Evolutionary conservation across 2,329 filamentous ascomycete species (phyloP).

Genomic region (Colletotrichum orchidophilum): DNA sequence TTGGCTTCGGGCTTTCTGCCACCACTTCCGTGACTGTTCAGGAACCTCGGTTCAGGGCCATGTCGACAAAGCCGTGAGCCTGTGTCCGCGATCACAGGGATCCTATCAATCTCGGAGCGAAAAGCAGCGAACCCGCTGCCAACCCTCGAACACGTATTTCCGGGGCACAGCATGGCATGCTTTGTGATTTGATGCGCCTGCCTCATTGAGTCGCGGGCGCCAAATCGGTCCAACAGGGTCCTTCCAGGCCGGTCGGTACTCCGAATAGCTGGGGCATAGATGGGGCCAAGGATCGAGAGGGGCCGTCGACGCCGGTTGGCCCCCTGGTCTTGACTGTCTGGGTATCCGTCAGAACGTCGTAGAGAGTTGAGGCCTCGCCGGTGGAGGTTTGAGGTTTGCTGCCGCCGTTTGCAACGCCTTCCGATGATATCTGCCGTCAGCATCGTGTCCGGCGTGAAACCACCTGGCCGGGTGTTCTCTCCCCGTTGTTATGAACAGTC

Average conservation of each 20-base stretch:
- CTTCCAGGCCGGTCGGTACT: constrained; percentile 12
- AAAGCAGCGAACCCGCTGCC: constrained; percentile 11
- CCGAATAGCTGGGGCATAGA: constrained; percentile 10
- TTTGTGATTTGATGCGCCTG: constrained; percentile 7
- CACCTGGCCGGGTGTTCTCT: neutral
- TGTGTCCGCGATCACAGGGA: neutral
- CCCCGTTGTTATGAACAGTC: neutral
- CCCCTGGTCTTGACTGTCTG: neutral
- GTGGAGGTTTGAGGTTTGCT: neutral
- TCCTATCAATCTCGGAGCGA: neutral
- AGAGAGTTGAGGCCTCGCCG: no score
- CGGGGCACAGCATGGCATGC: constrained; percentile 8
- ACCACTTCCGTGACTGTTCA: neutral
- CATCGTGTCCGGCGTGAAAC: constrained; percentile 28
- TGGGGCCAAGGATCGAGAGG: neutral
- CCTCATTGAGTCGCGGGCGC: constrained; percentile 15
- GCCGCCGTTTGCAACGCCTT: constrained; percentile 9
- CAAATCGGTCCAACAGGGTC: constrained; percentile 7
- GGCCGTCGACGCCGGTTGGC: constrained; percentile 11
- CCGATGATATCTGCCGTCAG: constrained; percentile 17
- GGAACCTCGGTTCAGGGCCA: neutral
- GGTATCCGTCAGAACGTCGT: neutral
- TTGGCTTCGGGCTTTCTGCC: constrained; percentile 17
- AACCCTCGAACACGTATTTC: constrained; percentile 1
- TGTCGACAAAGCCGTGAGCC: neutral